A percentile compares a stretch with the other conserved stretches of the same genome.
These are phyloP conservation scores for Barbarea vulgaris DNA, from an alignment of 345 rosid species.

Conservation along the genomic window DNA sequence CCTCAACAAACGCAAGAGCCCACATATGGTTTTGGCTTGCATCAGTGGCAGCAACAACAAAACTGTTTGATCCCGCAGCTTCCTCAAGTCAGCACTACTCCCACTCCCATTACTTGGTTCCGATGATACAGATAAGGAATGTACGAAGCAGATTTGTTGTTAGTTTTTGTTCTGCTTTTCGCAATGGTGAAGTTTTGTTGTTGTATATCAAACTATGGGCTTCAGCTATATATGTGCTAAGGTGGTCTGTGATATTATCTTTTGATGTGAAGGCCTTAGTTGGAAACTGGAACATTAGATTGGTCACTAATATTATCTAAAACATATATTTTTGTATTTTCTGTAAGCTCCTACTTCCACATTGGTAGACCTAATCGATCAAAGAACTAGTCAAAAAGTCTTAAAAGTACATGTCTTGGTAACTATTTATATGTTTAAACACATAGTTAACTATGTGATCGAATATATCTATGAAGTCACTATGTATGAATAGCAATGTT, in stretches of 20 bases:
- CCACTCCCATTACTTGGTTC: conserved; percentile 63
- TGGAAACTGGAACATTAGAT: not conserved
- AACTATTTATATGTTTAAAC: too few relatives aligned
- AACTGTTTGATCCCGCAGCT: conserved; percentile 61
- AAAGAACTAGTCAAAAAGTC: not conserved
- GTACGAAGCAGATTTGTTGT: not conserved
- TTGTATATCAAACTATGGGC: not conserved
- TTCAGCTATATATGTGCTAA: not conserved
- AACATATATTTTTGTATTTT: not conserved
- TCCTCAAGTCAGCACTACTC: conserved; percentile 47
- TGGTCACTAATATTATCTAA: not conserved
- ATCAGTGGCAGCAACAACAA: conserved; percentile 53
- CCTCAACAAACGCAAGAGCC: conserved; percentile 5
- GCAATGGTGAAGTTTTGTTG: not conserved
- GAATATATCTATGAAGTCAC: too few relatives aligned
- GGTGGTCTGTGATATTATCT: not conserved
- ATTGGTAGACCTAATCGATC: not conserved
- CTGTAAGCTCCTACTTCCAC: not conserved
- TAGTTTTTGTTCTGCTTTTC: not conserved
- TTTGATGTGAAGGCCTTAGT: not conserved
- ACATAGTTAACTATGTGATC: too few relatives aligned
- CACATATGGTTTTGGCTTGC: conserved; percentile 33
- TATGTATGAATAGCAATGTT: too few relatives aligned
- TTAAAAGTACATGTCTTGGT: too few relatives aligned
- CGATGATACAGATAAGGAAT: conserved; percentile 7